phyloP scores from a whole-genome alignment of 1,284 basidiomycete species.

The Calocybe gambosa region DNA sequence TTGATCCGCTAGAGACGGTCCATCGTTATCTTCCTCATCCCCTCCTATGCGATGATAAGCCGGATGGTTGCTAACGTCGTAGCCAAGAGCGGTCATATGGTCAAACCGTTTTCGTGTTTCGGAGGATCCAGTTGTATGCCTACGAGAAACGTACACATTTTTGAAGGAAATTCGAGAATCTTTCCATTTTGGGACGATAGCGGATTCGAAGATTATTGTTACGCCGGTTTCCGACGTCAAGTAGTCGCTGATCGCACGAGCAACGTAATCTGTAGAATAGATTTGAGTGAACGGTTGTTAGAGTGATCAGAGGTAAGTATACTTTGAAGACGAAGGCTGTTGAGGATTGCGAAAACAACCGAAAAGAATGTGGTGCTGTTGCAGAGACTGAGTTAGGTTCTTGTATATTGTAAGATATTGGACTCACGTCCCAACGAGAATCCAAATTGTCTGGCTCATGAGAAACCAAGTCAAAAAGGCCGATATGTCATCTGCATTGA shows the following conservation, averaged over 20 bases:
- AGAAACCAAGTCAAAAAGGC: slow-evolving; percentile 95
- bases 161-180: slow-evolving; percentile 94
- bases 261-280: slow-evolving; percentile 67
- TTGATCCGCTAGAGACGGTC: slow-evolving; percentile 27
- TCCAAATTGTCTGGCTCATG: slow-evolving; percentile 91
- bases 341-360: slow-evolving; percentile 84
- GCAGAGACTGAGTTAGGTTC: slow-evolving; percentile 14
- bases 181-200: slow-evolving; percentile 97
- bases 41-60: slow-evolving; percentile 52
- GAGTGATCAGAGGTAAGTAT: slow-evolving; percentile 11
- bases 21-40: slow-evolving; percentile 47
- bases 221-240: slow-evolving; percentile 91
- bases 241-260: slow-evolving; percentile 87
- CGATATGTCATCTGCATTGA: slow-evolving; percentile 95
- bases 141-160: slow-evolving; percentile 91
- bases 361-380: slow-evolving; percentile 92
- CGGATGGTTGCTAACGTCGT: slow-evolving; percentile 72
- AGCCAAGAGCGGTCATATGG: slow-evolving; percentile 57
- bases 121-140: slow-evolving; percentile 37
- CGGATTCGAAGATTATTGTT: slow-evolving; percentile 94
- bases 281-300: background rate
- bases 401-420: background rate
- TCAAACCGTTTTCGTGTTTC: slow-evolving; percentile 21
- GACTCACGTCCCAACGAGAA: slow-evolving; percentile 90
- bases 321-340: slow-evolving; percentile 90